A percentile compares a stretch with the other conserved stretches of the same genome.
phyloP scores from a whole-genome alignment of 495 filamentous ascomycete species.

The Durotheca rogersii region DNA sequence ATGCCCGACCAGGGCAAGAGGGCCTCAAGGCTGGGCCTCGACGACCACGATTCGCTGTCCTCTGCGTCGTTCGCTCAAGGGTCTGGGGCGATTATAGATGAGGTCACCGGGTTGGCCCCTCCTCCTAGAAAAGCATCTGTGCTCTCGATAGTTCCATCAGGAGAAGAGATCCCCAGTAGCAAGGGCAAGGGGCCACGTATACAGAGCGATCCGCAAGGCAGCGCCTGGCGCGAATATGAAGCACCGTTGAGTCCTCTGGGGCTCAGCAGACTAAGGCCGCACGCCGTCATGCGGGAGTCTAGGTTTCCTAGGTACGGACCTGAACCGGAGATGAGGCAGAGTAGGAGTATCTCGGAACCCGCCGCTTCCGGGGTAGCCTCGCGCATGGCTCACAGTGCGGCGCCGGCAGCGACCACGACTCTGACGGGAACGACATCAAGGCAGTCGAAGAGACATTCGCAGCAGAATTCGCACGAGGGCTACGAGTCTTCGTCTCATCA shows the following conservation, averaged over 20 bases:
- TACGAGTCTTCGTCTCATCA: too few relatives aligned
- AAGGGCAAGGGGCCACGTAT: constrained; percentile 17
- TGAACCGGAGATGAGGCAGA: too few relatives aligned
- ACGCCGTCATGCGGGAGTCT: background rate
- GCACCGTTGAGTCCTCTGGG: constrained; percentile 13
- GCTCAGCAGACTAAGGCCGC: background rate
- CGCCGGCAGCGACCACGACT: too few relatives aligned
- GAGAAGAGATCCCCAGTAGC: constrained; percentile 1
- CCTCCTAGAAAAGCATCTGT: constrained; percentile 14
- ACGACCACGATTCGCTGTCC: constrained; percentile 34
- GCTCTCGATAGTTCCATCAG: constrained; percentile 20
- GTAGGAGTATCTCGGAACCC: too few relatives aligned
- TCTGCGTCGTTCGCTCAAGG: constrained; percentile 17
- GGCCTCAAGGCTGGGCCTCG: constrained; percentile 27
- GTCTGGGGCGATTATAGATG: constrained; percentile 1
- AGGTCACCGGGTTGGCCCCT: constrained; percentile 12
- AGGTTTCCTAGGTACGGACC: background rate
- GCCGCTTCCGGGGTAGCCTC: too few relatives aligned
- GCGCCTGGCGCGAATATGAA: background rate
- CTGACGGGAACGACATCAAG: too few relatives aligned
- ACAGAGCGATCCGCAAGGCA: background rate
- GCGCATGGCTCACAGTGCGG: too few relatives aligned
- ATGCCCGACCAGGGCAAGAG: constrained; percentile 16
- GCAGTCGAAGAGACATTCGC: too few relatives aligned
- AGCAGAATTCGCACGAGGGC: too few relatives aligned